Conservation (phyloP, 1,139 yeast genomes). For the Taiozyma sp. region DNA sequence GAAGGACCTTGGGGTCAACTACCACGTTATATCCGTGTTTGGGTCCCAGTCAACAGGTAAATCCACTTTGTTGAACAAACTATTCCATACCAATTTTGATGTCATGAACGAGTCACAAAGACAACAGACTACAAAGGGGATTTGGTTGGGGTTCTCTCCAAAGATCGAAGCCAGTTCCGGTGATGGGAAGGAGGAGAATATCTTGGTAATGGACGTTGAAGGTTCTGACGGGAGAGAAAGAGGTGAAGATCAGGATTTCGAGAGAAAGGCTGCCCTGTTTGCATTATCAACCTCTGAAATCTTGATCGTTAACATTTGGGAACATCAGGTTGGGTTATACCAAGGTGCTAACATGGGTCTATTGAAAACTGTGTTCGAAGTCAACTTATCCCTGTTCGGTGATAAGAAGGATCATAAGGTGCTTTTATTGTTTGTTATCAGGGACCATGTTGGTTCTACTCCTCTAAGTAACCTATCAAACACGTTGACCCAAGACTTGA, state of each 20-base stretch:
- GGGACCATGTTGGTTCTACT: constrained; percentile 89
- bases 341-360: constrained; percentile 98
- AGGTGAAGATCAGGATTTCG: constrained; percentile 98
- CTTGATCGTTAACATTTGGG: constrained; percentile 92
- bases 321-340: constrained; percentile 91
- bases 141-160: constrained; percentile 78
- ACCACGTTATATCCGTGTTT: constrained; percentile 91
- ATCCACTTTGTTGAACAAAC: constrained; percentile 77
- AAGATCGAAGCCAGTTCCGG: constrained; percentile 28
- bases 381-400: constrained; percentile 73
- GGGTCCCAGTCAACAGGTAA: constrained; percentile 98
- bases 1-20: constrained; percentile 56
- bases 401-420: constrained; percentile 48
- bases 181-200: constrained; percentile 24
- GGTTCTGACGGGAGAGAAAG: constrained; percentile 98
- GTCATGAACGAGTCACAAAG: constrained; percentile 83
- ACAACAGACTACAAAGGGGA: constrained; percentile 93
- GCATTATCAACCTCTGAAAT: constrained; percentile 91
- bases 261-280: constrained; percentile 90
- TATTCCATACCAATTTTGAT: constrained; percentile 84
- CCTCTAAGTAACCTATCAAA: constrained; percentile 67
- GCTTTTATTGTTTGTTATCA: constrained; percentile 75
- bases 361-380: constrained; percentile 93
- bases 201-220: constrained; percentile 93
- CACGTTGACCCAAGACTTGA: constrained; percentile 65